Conservation (phyloP, 805 yeast species). For the Cyberlindnera samutprakarnensis region DNA sequence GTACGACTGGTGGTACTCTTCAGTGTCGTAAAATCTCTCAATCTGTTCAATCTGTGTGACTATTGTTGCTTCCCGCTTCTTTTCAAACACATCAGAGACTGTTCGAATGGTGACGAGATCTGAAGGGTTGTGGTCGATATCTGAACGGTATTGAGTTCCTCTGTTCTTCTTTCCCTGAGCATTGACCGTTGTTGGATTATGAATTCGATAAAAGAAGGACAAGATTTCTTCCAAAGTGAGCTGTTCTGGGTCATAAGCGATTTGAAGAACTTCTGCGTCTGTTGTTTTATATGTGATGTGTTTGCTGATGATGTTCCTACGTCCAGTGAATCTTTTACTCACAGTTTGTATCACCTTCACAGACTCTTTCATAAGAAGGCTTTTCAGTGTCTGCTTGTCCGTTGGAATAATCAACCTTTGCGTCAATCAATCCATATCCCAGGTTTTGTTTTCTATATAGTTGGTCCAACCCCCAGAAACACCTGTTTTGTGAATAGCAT, state of each 20-base stretch:
- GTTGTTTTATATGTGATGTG: neutral
- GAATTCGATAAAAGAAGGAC: conserved; percentile 83
- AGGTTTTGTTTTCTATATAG: conserved; percentile 66
- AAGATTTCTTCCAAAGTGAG: conserved; percentile 54
- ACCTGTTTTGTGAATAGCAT: no score
- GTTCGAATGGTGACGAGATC: conserved; percentile 35
- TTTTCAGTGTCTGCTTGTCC: conserved; percentile 44
- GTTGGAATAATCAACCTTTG: conserved; percentile 86
- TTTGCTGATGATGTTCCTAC: no score
- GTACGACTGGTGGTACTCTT: conserved; percentile 85
- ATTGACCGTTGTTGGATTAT: conserved; percentile 85
- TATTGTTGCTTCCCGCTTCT: conserved; percentile 61
- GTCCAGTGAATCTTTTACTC: neutral
- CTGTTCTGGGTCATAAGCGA: conserved; percentile 69
- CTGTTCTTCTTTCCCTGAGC: conserved; percentile 80
- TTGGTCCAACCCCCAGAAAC: conserved; percentile 89
- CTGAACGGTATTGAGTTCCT: conserved; percentile 90
- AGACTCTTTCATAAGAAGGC: conserved; percentile 67
- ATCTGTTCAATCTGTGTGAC: conserved; percentile 67
- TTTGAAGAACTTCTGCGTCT: conserved; percentile 74
- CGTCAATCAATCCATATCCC: conserved; percentile 61
- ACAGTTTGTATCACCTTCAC: conserved; percentile 59
- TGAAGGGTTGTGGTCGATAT: conserved; percentile 55
- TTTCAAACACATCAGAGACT: conserved; percentile 50
- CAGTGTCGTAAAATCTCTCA: conserved; percentile 82